Percentiles rank a stretch among this genome's conserved stretches.
Evolutionary conservation across 495 filamentous ascomycete species (phyloP).

Genomic region (Podospora appendiculata): DNA sequence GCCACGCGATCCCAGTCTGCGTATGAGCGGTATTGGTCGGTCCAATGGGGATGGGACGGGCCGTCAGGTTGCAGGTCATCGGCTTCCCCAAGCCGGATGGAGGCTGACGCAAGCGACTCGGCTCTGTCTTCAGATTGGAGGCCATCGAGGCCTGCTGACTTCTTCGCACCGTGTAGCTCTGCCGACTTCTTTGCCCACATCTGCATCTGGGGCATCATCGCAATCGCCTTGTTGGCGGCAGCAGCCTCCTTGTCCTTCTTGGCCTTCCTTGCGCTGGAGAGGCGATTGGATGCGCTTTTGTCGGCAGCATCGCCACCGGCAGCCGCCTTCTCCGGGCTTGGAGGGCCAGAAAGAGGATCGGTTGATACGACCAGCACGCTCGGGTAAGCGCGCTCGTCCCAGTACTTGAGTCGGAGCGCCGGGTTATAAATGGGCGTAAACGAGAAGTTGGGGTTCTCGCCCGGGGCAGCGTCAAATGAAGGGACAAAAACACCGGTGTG

Average conservation of each 20-base stretch:
- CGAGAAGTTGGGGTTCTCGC: conserved; percentile 52
- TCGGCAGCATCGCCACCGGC: conserved; percentile 17
- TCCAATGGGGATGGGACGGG: conserved; percentile 12
- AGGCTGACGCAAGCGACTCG: not conserved
- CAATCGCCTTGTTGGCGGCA: conserved; percentile 39
- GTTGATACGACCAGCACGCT: conserved; percentile 56
- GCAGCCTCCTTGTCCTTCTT: conserved; percentile 58
- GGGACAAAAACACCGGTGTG: conserved; percentile 87
- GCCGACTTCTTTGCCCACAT: conserved; percentile 85
- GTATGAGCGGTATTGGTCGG: conserved; percentile 22
- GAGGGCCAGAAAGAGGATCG: conserved; percentile 24
- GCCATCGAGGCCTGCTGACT: conserved; percentile 8
- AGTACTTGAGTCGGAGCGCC: conserved; percentile 66
- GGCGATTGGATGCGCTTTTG: conserved; percentile 27
- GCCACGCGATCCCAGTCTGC: conserved; percentile 25
- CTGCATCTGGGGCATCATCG: conserved; percentile 62
- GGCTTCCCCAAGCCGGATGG: not conserved
- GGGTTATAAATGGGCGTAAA: conserved; percentile 69
- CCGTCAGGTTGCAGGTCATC: conserved; percentile 12
- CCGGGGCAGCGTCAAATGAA: conserved; percentile 45
- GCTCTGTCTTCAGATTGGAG: conserved; percentile 8
- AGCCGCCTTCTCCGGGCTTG: conserved; percentile 25
- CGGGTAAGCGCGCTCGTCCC: conserved; percentile 74
- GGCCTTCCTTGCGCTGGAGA: conserved; percentile 13
- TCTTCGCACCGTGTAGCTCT: conserved; percentile 60